A percentile compares a stretch with the other conserved stretches of the same genome.
These are phyloP conservation scores for Scenedesmus sp. DNA, from an alignment of 163 green algal genomes.

Conservation along the genomic window DNA sequence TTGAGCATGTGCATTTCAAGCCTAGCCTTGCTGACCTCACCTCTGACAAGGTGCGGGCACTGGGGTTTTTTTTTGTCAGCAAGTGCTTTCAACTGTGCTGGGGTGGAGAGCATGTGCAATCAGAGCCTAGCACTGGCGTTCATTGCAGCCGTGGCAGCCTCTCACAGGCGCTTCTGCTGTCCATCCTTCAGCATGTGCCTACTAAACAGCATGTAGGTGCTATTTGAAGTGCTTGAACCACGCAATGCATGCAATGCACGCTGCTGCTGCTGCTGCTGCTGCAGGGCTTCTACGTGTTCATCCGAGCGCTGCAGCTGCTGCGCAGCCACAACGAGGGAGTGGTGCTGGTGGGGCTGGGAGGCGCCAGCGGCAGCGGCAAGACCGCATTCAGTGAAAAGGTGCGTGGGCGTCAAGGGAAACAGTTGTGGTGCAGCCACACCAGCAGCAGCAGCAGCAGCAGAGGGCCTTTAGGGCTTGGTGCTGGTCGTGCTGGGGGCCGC, in stretches of 20 bases:
- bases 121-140: neutral
- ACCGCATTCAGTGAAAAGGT: constrained; percentile 91
- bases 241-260: neutral
- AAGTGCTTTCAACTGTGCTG: no score
- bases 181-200: no score
- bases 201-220: no score
- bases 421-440: neutral
- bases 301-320: constrained; percentile 92
- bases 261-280: neutral
- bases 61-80: neutral
- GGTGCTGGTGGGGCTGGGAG: constrained; percentile 93
- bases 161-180: no score
- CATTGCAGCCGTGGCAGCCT: neutral
- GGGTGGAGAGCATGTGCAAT: neutral
- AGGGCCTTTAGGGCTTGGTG: constrained; percentile 47
- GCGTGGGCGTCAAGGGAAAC: neutral
- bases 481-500: constrained; percentile 93
- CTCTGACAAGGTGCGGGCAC: constrained; percentile 91
- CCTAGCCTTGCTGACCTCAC: constrained; percentile 85
- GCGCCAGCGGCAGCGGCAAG: constrained; percentile 95
- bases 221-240: no score
- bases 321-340: constrained; percentile 85
- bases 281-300: constrained; percentile 96
- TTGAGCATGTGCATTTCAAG: no score
- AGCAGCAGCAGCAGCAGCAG: neutral